These are phyloP conservation scores for Pseudogymnoascus sp. DNA, from an alignment of 2,329 filamentous ascomycete species.

Conservation along the genomic window DNA sequence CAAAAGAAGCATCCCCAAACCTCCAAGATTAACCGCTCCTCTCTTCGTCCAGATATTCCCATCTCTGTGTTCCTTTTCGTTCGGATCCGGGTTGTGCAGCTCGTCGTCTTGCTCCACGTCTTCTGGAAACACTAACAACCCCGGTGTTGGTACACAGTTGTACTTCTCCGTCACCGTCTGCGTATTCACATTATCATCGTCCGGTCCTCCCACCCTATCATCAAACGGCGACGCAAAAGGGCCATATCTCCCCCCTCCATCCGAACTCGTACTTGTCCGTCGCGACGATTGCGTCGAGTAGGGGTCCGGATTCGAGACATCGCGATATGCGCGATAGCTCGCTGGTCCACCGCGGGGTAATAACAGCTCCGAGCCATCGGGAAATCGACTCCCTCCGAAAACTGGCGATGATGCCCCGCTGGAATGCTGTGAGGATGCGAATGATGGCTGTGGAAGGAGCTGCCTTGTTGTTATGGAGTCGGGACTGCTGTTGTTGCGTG, in stretches of 20 bases:
- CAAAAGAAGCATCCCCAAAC: conserved; percentile 48
- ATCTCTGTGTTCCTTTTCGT: conserved; percentile 51
- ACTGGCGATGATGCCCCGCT: conserved; percentile 9
- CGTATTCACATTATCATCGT: conserved; percentile 58
- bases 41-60: conserved; percentile 57
- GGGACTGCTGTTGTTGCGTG: conserved; percentile 25
- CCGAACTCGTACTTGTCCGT: conserved; percentile 57
- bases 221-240: conserved; percentile 48
- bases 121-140: conserved; percentile 59
- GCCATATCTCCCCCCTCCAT: conserved; percentile 23
- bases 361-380: conserved; percentile 29
- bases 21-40: conserved; percentile 57
- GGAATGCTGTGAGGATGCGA: conserved; percentile 13
- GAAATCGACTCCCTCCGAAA: conserved; percentile 17
- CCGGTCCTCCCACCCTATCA: conserved; percentile 49
- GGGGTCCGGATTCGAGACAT: conserved; percentile 32
- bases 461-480: conserved; percentile 26
- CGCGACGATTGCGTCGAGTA: conserved; percentile 44
- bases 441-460: conserved; percentile 20
- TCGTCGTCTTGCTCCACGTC: conserved; percentile 68
- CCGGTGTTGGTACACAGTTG: conserved; percentile 60
- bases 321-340: conserved; percentile 37
- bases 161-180: conserved; percentile 68
- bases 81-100: conserved; percentile 60
- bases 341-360: conserved; percentile 36